Conservation (phyloP, 1,284 basidiomycete genomes). For the Rugosomyces carneus region DNA sequence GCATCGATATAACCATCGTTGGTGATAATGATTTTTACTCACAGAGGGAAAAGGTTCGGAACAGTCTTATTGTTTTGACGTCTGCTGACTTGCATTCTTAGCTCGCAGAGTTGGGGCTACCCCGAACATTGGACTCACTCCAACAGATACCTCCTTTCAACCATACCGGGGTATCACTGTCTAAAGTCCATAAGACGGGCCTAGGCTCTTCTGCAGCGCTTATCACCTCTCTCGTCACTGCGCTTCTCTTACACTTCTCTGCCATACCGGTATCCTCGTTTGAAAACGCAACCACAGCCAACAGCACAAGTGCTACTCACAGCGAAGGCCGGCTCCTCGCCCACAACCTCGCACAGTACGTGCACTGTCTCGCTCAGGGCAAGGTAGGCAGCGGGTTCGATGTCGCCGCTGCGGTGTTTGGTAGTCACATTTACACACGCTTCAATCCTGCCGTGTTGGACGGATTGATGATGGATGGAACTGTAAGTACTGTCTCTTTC, state of each 20-base stretch:
- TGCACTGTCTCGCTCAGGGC: slow-evolving; percentile 95
- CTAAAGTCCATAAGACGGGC: slow-evolving; percentile 94
- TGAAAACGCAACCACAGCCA: slow-evolving; percentile 24
- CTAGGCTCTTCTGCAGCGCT: slow-evolving; percentile 96
- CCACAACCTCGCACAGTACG: slow-evolving; percentile 93
- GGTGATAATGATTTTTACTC: slow-evolving; percentile 99
- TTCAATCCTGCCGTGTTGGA: slow-evolving; percentile 75
- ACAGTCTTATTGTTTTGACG: neutral
- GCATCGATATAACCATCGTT: slow-evolving; percentile 75
- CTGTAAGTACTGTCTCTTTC: slow-evolving; percentile 26
- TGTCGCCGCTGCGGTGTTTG: slow-evolving; percentile 90
- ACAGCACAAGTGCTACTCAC: too few species aligned
- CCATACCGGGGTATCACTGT: slow-evolving; percentile 62
- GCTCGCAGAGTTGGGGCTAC: slow-evolving; percentile 57
- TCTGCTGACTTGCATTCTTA: slow-evolving; percentile 21
- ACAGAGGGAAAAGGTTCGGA: slow-evolving; percentile 71
- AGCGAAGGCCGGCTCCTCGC: slow-evolving; percentile 56
- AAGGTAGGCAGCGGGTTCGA: slow-evolving; percentile 99
- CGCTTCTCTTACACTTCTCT: slow-evolving; percentile 75
- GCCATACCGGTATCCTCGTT: slow-evolving; percentile 53
- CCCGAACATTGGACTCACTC: slow-evolving; percentile 58
- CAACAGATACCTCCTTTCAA: slow-evolving; percentile 68
- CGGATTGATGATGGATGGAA: slow-evolving; percentile 71
- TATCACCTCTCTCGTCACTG: slow-evolving; percentile 90
- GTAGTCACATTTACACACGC: slow-evolving; percentile 89